phyloP scores from a whole-genome alignment of 345 rosid genomes.

The Lenwebbia sp. region DNA sequence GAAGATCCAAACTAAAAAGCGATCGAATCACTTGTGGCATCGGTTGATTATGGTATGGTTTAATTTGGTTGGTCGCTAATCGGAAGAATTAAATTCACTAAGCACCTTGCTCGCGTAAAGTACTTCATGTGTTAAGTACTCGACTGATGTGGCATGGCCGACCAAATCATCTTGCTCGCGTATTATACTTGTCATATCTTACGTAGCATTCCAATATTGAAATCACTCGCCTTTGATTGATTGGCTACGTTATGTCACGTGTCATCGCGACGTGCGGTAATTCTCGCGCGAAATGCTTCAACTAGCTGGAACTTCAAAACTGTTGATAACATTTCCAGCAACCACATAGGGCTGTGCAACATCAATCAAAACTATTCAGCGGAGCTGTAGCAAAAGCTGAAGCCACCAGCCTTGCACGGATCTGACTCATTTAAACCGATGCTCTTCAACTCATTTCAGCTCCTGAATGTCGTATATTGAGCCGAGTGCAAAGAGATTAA shows the following conservation, averaged over 20 bases:
- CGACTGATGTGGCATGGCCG: background rate
- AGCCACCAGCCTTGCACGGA: background rate
- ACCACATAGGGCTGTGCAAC: background rate
- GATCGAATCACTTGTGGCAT: background rate
- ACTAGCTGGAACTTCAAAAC: background rate
- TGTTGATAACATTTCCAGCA: background rate
- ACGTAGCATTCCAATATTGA: background rate
- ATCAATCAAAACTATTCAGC: background rate
- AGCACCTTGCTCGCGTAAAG: background rate
- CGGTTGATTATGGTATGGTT: background rate
- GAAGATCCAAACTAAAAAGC: background rate
- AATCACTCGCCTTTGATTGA: background rate
- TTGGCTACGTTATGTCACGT: no score
- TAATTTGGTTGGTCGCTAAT: accelerated
- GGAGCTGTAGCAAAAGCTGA: background rate
- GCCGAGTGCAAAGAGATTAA: background rate
- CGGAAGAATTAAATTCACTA: background rate
- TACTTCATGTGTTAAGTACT: accelerated
- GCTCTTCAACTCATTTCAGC: background rate
- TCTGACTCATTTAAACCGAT: background rate
- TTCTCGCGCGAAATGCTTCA: background rate
- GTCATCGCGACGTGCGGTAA: background rate
- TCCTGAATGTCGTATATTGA: background rate
- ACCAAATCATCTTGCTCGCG: background rate
- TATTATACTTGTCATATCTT: background rate